A percentile compares a stretch with the other conserved stretches of the same genome.
Conservation (phyloP, 2,329 filamentous ascomycete genomes). For the Escovopsis sp. region DNA sequence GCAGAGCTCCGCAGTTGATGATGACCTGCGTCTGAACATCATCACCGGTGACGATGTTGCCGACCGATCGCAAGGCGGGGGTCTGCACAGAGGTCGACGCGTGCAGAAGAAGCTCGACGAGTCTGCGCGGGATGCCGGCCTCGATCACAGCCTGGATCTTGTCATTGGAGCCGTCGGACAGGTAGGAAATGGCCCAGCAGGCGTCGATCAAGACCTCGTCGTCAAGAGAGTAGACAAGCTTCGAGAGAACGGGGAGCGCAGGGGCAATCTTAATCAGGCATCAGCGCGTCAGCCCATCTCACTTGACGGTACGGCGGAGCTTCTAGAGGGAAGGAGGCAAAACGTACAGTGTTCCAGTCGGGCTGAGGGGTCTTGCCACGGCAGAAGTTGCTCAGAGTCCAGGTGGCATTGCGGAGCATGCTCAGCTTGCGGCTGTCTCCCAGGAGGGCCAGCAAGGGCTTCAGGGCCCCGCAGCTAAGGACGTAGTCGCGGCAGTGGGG, state of each 20-base stretch:
- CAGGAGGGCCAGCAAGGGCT: conserved; percentile 75
- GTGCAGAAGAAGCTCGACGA: conserved; percentile 96
- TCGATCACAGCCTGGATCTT: conserved; percentile 99
- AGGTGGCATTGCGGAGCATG: conserved; percentile 97
- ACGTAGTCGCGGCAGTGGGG: conserved; percentile 96
- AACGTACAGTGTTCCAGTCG: conserved; percentile 84
- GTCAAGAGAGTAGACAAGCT: conserved; percentile 95
- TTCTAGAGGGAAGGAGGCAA: not conserved
- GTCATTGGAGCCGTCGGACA: conserved; percentile 95
- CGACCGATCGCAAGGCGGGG: conserved; percentile 87
- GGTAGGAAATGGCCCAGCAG: conserved; percentile 98
- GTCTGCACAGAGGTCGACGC: conserved; percentile 97
- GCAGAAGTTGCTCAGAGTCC: conserved; percentile 99
- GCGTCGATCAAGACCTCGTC: conserved; percentile 97
- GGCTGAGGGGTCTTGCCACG: conserved; percentile 98
- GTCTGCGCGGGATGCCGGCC: conserved; percentile 86
- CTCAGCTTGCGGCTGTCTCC: conserved; percentile 97
- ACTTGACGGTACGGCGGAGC: not conserved
- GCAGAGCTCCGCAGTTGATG: conserved; percentile 91
- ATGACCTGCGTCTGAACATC: conserved; percentile 98
- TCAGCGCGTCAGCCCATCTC: not conserved
- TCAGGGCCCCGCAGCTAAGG: conserved; percentile 76
- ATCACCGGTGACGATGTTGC: conserved; percentile 97
- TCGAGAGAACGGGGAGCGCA: conserved; percentile 84
- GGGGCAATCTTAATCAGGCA: conserved; percentile 58